Conservation (phyloP, 2,329 filamentous ascomycete species). For the Parastagonospora avenae region DNA sequence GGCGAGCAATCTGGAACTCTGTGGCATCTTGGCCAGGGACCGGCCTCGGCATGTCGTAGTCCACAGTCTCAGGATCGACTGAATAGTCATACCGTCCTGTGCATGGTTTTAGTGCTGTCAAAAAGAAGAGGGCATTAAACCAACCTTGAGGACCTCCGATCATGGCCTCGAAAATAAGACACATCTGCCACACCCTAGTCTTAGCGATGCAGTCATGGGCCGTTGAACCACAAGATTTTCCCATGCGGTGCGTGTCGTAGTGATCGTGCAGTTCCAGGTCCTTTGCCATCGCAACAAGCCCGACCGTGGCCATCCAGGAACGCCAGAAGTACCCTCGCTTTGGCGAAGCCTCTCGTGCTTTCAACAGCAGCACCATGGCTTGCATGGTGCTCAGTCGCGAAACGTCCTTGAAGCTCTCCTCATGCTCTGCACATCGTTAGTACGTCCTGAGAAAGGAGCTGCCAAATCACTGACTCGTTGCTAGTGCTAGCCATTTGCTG, state of each 20-base stretch:
- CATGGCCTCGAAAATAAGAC: constrained; percentile 88
- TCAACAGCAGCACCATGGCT: constrained; percentile 83
- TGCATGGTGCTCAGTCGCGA: constrained; percentile 90
- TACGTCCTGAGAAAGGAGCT: neutral
- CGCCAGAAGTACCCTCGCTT: constrained; percentile 96
- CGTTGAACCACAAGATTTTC: constrained; percentile 70
- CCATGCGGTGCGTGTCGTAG: constrained; percentile 75
- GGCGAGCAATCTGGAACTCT: constrained; percentile 78
- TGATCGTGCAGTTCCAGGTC: constrained; percentile 91
- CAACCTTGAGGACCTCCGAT: constrained; percentile 90
- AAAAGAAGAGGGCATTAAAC: neutral
- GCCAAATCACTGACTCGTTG: constrained; percentile 69
- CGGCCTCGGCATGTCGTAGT: constrained; percentile 70
- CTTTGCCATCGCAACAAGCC: constrained; percentile 90
- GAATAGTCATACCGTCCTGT: constrained; percentile 74
- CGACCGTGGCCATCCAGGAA: constrained; percentile 95
- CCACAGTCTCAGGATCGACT: constrained; percentile 75
- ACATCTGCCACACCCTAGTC: constrained; percentile 86
- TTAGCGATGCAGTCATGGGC: constrained; percentile 80
- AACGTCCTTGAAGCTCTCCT: constrained; percentile 91
- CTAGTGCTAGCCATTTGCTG: constrained; percentile 90
- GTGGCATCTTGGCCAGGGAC: constrained; percentile 71
- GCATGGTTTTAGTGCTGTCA: constrained; percentile 8
- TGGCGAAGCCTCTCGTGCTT: constrained; percentile 88
- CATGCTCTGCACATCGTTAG: constrained; percentile 67